Conservation (phyloP, 495 filamentous ascomycete species). For the Hypoxylon subgilvum region DNA sequence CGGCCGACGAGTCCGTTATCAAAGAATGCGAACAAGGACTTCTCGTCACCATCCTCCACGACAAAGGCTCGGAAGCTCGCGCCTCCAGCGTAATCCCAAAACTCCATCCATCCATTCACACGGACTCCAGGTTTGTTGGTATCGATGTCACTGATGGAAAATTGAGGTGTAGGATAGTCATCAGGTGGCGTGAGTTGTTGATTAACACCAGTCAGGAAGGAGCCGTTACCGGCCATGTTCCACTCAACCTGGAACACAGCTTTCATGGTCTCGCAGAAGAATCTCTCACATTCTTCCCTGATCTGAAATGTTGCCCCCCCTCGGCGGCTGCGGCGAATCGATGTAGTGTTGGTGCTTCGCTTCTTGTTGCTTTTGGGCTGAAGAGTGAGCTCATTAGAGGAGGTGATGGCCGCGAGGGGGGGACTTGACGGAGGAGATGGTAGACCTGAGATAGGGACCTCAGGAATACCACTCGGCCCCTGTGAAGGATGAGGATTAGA, state of each 20-base stretch:
- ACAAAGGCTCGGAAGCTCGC: constrained; percentile 85
- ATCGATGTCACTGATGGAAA: constrained; percentile 15
- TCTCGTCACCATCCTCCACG: constrained; percentile 65
- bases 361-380: constrained; percentile 58
- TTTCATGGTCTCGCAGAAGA: constrained; percentile 94
- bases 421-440: constrained; percentile 80
- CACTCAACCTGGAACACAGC: constrained; percentile 95
- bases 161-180: constrained; percentile 41
- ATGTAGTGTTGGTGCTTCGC: constrained; percentile 43
- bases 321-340: constrained; percentile 58
- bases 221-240: constrained; percentile 73
- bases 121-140: constrained; percentile 24
- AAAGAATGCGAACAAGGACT: constrained; percentile 87
- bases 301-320: constrained; percentile 93
- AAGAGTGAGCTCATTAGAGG: constrained; percentile 65
- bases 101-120: constrained; percentile 68
- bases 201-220: constrained; percentile 72
- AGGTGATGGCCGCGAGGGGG: constrained; percentile 73
- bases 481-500: constrained; percentile 36
- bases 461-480: constrained; percentile 97
- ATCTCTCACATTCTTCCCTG: constrained; percentile 99
- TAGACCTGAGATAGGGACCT: constrained; percentile 81
- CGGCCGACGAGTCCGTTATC: constrained; percentile 68
- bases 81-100: constrained; percentile 88
- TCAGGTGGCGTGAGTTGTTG: constrained; percentile 51